A percentile compares a stretch with the other conserved stretches of the same genome.
Evolutionary conservation across 495 filamentous ascomycete species (phyloP).

Genomic region (Hypoxylon rickii): DNA sequence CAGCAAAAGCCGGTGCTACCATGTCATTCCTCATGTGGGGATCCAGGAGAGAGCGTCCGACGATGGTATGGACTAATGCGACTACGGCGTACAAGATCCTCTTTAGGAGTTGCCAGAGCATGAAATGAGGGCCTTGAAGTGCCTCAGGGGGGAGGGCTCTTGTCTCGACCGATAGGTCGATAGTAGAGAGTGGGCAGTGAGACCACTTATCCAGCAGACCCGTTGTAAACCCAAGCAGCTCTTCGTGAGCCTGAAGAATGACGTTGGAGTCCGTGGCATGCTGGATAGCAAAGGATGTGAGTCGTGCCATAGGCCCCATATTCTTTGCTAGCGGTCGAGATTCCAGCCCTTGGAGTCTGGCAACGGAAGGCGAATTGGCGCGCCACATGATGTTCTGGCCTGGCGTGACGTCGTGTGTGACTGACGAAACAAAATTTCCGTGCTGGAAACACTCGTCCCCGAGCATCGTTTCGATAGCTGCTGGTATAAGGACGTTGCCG

Average conservation of each 20-base stretch:
- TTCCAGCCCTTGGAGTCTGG: slow-evolving; percentile 59
- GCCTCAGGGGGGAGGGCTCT: slow-evolving; percentile 72
- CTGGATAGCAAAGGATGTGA: slow-evolving; percentile 75
- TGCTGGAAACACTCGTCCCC: slow-evolving; percentile 75
- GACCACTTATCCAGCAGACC: slow-evolving; percentile 81
- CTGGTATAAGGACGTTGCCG: slow-evolving; percentile 75
- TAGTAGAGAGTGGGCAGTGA: slow-evolving; percentile 78
- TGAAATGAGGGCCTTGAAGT: slow-evolving; percentile 67
- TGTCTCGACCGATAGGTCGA: slow-evolving; percentile 77
- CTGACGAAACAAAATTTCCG: slow-evolving; percentile 77
- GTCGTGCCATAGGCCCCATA: slow-evolving; percentile 76
- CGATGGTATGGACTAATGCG: slow-evolving; percentile 71
- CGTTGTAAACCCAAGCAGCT: slow-evolving; percentile 70
- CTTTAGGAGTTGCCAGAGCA: slow-evolving; percentile 81
- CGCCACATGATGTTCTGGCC: slow-evolving; percentile 76
- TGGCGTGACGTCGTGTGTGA: slow-evolving; percentile 74
- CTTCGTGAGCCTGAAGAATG: slow-evolving; percentile 70
- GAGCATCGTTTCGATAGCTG: slow-evolving; percentile 69
- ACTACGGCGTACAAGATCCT: slow-evolving; percentile 80
- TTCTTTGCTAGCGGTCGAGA: slow-evolving; percentile 74
- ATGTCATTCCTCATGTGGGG: slow-evolving; percentile 45
- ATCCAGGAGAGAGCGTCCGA: slow-evolving; percentile 63
- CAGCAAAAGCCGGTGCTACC: slow-evolving; percentile 71
- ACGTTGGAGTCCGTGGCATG: slow-evolving; percentile 62
- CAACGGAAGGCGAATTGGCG: slow-evolving; percentile 61